Percentiles rank a stretch among this genome's conserved stretches.
These are phyloP conservation scores for Blastobotrys raffinosifermentans DNA, from an alignment of 1,139 yeast genomes.

Conservation along the genomic window DNA sequence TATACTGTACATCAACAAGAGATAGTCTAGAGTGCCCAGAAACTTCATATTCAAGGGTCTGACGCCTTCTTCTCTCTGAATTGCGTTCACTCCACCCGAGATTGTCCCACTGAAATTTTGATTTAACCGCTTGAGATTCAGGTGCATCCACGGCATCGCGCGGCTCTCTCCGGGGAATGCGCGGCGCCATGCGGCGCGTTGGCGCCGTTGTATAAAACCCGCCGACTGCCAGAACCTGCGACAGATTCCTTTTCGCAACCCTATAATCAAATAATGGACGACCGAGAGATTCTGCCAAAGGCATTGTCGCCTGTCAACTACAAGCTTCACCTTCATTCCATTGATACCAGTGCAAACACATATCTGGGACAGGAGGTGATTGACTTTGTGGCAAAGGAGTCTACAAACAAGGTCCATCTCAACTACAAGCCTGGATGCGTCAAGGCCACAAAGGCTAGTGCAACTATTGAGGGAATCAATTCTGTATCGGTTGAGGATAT, in stretches of 20 bases:
- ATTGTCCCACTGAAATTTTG: too few species aligned
- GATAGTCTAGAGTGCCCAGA: too few species aligned
- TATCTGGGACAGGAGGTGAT: constrained; percentile 50
- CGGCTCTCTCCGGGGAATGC: background rate
- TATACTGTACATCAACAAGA: too few species aligned
- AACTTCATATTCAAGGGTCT: too few species aligned
- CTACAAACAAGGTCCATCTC: constrained; percentile 31
- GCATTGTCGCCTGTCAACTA: constrained; percentile 49
- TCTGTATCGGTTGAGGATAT: constrained; percentile 17
- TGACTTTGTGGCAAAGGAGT: constrained; percentile 41
- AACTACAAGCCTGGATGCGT: constrained; percentile 25
- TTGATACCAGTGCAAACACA: constrained; percentile 43
- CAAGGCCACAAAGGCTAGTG: constrained; percentile 15
- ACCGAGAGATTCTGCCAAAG: constrained; percentile 51
- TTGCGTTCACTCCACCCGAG: too few species aligned
- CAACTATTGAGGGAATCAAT: constrained; percentile 21
- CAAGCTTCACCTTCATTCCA: constrained; percentile 35
- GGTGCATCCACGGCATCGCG: background rate
- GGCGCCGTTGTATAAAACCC: too few species aligned
- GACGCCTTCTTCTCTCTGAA: too few species aligned
- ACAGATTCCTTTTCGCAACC: constrained; percentile 3
- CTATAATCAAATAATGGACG: constrained; percentile 19
- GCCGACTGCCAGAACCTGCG: background rate
- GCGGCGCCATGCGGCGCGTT: background rate
- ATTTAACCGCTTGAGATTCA: too few species aligned